These are phyloP conservation scores for Fusarium euwallaceae DNA, from an alignment of 2,329 filamentous ascomycete genomes.

Conservation along the genomic window DNA sequence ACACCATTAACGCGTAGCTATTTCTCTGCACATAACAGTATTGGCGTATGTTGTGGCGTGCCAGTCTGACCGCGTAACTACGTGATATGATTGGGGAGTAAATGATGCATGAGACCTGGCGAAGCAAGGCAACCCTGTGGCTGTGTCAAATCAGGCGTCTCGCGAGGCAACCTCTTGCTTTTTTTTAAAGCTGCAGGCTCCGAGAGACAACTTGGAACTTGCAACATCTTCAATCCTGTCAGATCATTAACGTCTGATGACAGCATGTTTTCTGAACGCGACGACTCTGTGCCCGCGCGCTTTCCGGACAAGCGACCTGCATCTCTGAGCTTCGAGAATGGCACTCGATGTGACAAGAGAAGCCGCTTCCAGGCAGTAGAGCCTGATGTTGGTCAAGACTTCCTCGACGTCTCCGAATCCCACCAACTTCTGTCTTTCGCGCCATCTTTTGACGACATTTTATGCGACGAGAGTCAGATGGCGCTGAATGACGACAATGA, in stretches of 20 bases:
- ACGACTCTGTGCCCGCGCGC: background rate
- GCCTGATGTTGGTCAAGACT: background rate
- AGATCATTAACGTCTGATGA: background rate
- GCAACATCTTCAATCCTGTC: background rate
- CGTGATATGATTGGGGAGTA: background rate
- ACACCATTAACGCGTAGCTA: background rate
- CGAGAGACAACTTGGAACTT: background rate
- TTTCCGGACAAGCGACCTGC: background rate
- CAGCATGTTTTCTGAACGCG: background rate
- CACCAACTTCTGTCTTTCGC: background rate
- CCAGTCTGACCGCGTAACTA: background rate
- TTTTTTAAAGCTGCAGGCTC: background rate
- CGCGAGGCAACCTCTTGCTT: background rate
- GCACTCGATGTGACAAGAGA: background rate
- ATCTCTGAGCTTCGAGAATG: background rate
- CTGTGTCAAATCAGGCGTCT: background rate
- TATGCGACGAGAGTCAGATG: background rate
- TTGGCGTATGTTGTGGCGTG: background rate
- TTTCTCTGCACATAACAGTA: background rate
- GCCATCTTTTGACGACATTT: background rate
- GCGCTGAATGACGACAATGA: background rate
- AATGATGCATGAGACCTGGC: background rate
- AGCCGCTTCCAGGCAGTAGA: background rate
- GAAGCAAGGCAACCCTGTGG: background rate
- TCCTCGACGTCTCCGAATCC: background rate